Evolutionary conservation across 495 filamentous ascomycete genomes (phyloP).

Genomic region (Xanthoparmelia taractica): DNA sequence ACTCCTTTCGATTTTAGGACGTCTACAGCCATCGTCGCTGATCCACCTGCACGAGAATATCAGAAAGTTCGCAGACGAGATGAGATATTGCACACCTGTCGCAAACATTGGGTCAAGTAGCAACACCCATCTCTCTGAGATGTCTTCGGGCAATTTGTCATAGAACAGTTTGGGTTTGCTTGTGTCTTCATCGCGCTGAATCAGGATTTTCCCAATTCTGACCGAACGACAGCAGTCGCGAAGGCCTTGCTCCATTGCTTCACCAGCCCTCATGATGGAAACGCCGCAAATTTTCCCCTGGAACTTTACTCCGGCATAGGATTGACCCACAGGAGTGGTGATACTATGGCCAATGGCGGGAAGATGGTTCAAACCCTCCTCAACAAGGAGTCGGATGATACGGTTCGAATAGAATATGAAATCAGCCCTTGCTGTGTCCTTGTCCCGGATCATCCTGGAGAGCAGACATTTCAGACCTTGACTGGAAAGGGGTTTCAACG

Average conservation of each 20-base stretch:
- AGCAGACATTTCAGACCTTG: conserved; percentile 22
- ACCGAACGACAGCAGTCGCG: conserved; percentile 95
- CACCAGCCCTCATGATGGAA: conserved; percentile 95
- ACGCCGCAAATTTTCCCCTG: conserved; percentile 98
- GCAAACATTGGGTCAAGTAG: conserved; percentile 99
- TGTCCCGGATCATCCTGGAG: conserved; percentile 85
- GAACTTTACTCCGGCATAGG: conserved; percentile 88
- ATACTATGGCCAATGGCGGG: conserved; percentile 81
- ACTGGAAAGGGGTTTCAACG: conserved; percentile 17
- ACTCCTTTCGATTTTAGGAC: conserved; percentile 82
- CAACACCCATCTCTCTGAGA: conserved; percentile 84
- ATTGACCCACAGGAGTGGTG: conserved; percentile 79
- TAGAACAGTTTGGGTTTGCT: conserved; percentile 87
- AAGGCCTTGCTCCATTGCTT: conserved; percentile 96
- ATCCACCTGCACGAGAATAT: conserved; percentile 58
- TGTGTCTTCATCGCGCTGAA: conserved; percentile 95
- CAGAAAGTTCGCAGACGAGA: background rate
- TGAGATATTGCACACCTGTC: conserved; percentile 55
- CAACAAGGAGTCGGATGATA: conserved; percentile 95
- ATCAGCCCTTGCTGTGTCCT: conserved; percentile 78
- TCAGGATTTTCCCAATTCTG: conserved; percentile 94
- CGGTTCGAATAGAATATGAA: conserved; percentile 99
- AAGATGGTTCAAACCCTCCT: conserved; percentile 95
- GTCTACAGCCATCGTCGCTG: conserved; percentile 92
- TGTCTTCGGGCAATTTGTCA: conserved; percentile 92